Base-by-base conservation (phyloP, 2,329 filamentous ascomycete genomes). In the Microdochium paspali region DNA sequence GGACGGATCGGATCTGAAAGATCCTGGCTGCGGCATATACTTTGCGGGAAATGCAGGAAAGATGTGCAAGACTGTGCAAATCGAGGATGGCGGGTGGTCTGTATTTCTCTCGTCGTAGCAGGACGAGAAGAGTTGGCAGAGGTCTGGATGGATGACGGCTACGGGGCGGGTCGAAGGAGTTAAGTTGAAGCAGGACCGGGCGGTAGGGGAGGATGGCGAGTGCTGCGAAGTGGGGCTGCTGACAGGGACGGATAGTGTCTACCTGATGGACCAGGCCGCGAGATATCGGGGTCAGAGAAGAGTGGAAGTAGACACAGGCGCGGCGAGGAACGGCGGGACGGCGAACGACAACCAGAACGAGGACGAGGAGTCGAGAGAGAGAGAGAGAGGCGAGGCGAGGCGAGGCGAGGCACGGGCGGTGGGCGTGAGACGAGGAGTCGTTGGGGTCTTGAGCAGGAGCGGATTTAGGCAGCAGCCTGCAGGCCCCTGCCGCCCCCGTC, bases 391-490 rank as follows among this genome's bases (percentile, higher is more conserved):
- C 6, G 31, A 9, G 31, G 18, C 31, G 10, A 6, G 15, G 18
- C n/a, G 35, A 15, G 18, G 35, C 35, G 35, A 21, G n/a, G 35
- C 12, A 18, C 35, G 18, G 35, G 35, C 12, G 12, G 12, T 20
- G 35, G 15, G 35, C 10, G 12, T 21, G 31, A 21, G 35, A 21
- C 35, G 35, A 21, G 35, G 15, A 15, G 35, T 40, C 9, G 35
- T 20, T 12, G 31, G 5, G 10, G 31, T 15, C 31, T 18, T 21
- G 35, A 40, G 35, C 35, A 40, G 35, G 35, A 40, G 18, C 18
- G 35, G 35, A 40, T 40, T 40, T 40, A 40, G 35, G 35, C 35
- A 40, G 35, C 35, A 40, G 35, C 35, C 35, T 40, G 12, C 35
- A 40, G 12, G 12, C 35, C 35, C 35, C 35, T 40, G 35, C 35